phyloP scores from a whole-genome alignment of 495 filamentous ascomycete genomes.

The Penicillium soppii region DNA sequence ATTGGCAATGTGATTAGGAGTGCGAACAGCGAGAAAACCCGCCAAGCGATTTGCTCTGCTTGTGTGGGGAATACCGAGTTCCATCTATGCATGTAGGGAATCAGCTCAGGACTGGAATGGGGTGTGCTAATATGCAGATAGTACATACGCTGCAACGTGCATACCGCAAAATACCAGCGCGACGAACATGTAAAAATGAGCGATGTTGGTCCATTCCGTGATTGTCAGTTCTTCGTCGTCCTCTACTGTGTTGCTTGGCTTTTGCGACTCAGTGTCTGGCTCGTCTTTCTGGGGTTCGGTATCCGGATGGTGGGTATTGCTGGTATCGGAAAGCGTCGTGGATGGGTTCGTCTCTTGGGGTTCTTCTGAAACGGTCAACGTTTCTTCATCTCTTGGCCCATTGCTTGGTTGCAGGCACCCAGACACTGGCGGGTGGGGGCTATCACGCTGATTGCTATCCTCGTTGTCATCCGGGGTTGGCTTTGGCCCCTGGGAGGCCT shows the following conservation, averaged over 20 bases:
- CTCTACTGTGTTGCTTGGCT: background rate
- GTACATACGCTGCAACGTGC: slow-evolving; percentile 12
- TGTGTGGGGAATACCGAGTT: slow-evolving; percentile 9
- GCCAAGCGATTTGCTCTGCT: slow-evolving; percentile 8
- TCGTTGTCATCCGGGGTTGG: too few species aligned
- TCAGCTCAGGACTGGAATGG: too few species aligned
- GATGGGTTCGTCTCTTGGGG: background rate
- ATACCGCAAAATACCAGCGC: slow-evolving; percentile 2
- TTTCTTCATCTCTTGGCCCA: background rate
- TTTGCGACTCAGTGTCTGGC: background rate
- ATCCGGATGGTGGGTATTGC: background rate
- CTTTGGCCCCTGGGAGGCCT: too few species aligned
- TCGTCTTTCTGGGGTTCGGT: background rate
- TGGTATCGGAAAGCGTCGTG: background rate
- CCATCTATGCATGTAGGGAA: slow-evolving; percentile 2
- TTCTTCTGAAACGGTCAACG: background rate
- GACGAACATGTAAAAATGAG: slow-evolving; percentile 1
- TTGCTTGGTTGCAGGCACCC: background rate
- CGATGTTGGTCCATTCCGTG: background rate
- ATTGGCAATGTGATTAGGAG: background rate
- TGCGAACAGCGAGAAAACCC: slow-evolving; percentile 6
- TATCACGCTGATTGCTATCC: too few species aligned
- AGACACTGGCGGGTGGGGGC: too few species aligned
- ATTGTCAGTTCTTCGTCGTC: background rate
- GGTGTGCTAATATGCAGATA: too few species aligned